Percentiles rank a stretch among this genome's conserved stretches.
Conservation (phyloP, 805 yeast genomes). For the Wickerhamomyces queroliae region DNA sequence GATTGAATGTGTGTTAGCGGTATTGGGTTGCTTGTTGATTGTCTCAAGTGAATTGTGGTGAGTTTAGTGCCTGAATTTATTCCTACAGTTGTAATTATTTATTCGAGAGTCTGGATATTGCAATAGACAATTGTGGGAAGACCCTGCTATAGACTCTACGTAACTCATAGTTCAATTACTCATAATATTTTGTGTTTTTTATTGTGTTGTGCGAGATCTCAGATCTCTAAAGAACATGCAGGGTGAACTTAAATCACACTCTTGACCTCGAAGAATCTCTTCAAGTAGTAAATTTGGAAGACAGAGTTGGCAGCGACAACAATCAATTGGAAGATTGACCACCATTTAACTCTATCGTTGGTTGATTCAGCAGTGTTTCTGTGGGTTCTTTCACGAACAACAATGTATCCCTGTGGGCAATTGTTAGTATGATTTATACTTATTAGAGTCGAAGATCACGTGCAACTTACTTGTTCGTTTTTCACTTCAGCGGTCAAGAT, state of each 20-base stretch:
- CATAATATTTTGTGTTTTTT: background rate
- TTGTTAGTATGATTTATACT: background rate
- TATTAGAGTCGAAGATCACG: background rate
- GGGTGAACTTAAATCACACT: conserved; percentile 56
- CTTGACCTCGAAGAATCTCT: conserved; percentile 93
- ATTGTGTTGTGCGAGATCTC: background rate
- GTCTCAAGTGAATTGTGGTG: too few species aligned
- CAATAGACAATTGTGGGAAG: too few species aligned
- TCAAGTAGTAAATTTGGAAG: conserved; percentile 91
- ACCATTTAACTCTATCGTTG: conserved; percentile 94
- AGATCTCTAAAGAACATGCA: background rate
- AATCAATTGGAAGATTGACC: conserved; percentile 88
- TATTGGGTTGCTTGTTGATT: too few species aligned
- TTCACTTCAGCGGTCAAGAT: conserved; percentile 80
- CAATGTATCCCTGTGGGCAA: conserved; percentile 59
- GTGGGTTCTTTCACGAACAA: conserved; percentile 94
- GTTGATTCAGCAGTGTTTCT: conserved; percentile 98
- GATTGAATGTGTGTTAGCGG: too few species aligned
- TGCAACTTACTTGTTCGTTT: conserved; percentile 58
- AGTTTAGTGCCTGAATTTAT: too few species aligned
- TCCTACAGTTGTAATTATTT: too few species aligned
- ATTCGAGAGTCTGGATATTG: too few species aligned
- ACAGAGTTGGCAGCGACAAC: conserved; percentile 83
- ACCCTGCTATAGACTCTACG: too few species aligned
- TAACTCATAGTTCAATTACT: too few species aligned